Conservation (phyloP, 2,329 filamentous ascomycete genomes). For the Cucurbitaria berberidis region DNA sequence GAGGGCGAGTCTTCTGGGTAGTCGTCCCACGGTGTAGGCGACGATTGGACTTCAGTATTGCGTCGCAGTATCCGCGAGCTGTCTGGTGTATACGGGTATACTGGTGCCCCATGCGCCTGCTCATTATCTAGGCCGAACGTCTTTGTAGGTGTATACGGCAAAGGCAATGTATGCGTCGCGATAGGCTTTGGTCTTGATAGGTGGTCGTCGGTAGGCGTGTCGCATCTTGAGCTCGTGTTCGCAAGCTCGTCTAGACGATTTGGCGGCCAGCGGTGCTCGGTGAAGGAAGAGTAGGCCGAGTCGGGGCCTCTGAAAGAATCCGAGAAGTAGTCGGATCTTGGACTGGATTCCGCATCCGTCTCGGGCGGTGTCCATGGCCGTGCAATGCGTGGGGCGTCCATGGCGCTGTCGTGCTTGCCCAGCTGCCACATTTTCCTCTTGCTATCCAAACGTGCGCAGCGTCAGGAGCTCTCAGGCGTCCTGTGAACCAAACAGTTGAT, state of each 20-base stretch:
- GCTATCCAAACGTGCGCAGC: slow-evolving; percentile 3
- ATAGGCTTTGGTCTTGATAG: slow-evolving; percentile 21
- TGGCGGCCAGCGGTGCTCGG: slow-evolving; percentile 19
- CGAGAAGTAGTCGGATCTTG: slow-evolving; percentile 27
- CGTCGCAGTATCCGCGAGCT: slow-evolving; percentile 30
- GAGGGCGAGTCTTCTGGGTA: slow-evolving; percentile 25
- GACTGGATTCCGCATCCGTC: slow-evolving; percentile 20
- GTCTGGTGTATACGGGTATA: slow-evolving; percentile 44
- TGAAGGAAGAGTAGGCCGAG: slow-evolving; percentile 14
- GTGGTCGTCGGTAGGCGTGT: slow-evolving; percentile 18
- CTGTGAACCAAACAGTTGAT: neutral
- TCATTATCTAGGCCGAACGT: slow-evolving; percentile 15
- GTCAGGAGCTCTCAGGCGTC: neutral
- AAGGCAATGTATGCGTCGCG: slow-evolving; percentile 22
- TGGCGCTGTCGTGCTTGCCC: slow-evolving; percentile 18
- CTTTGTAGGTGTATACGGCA: slow-evolving; percentile 32
- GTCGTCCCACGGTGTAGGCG: slow-evolving; percentile 36
- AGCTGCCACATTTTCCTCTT: slow-evolving; percentile 20
- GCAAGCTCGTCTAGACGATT: slow-evolving; percentile 6
- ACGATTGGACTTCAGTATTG: slow-evolving; percentile 19
- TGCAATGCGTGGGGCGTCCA: slow-evolving; percentile 27
- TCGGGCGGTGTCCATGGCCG: slow-evolving; percentile 44
- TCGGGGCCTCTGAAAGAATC: slow-evolving; percentile 21
- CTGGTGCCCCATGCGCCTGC: slow-evolving; percentile 20
- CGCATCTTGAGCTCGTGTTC: slow-evolving; percentile 11